Conservation (phyloP, 2,329 filamentous ascomycete species). For the Sarocladium strictum region DNA sequence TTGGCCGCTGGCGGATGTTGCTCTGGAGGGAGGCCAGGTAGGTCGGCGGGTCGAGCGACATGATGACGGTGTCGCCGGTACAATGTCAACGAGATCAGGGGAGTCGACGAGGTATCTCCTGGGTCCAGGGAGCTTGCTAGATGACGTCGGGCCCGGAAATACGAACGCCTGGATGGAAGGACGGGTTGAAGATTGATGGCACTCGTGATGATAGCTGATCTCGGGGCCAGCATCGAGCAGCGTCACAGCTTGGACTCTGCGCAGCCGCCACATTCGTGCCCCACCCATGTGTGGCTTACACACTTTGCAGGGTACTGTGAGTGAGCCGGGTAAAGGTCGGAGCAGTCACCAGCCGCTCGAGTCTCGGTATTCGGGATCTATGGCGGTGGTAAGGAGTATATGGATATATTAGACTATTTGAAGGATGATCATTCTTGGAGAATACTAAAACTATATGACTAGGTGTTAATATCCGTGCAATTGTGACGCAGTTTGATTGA, state of each 20-base stretch:
- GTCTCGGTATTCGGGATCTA: constrained; percentile 3
- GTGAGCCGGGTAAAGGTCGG: background rate
- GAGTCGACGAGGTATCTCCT: background rate
- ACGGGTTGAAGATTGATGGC: background rate
- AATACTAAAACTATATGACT: too few species aligned
- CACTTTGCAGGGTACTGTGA: background rate
- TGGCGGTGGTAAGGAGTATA: too few species aligned
- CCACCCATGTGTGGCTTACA: background rate
- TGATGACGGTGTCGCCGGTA: constrained; percentile 34
- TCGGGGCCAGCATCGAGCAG: background rate
- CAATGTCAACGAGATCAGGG: constrained; percentile 11
- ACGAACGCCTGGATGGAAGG: background rate
- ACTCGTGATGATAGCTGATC: background rate
- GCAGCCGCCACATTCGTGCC: background rate
- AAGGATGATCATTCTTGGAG: too few species aligned
- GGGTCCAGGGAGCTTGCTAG: background rate
- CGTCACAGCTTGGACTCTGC: background rate
- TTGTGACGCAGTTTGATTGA: too few species aligned
- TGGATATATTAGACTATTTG: too few species aligned
- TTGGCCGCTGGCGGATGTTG: constrained; percentile 92
- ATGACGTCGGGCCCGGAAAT: background rate
- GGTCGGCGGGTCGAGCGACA: constrained; percentile 88
- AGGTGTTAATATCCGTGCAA: too few species aligned
- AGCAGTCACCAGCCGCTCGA: background rate
- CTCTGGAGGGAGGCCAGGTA: constrained; percentile 84